Evolutionary conservation across 441 rosid genomes (phyloP), one percentile per base, ranked within the genome.

Genomic region (Populus trichocarpa): DNA sequence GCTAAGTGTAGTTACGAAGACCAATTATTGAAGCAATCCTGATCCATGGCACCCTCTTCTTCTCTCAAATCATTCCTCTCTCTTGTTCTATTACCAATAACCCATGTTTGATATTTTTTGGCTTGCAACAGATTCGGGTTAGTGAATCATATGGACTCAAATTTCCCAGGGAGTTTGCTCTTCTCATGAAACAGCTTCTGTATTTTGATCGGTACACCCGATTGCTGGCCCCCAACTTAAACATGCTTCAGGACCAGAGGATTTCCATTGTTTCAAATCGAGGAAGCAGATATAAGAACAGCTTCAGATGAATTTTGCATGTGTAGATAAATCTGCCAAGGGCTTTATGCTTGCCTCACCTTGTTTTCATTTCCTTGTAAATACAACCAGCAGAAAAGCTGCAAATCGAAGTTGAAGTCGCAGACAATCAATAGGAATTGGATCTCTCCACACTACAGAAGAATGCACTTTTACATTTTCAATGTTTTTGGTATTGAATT

Each of bases 181-280:
- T 96, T 87, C 93, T 96, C 14, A 67, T 96, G 97, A 94, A 94
- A 83, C 98, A 92, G 87, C 98, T 94, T 84, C 90, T 96, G 73
- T 94, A 96, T 81, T 96, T 94, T 69, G 99, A 92, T 80, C 94
- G 98, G 30, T 96, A 96, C 69, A 96, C 99, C 0, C 89, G 98
- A 79, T 82, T 96, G 86, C 77, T 96, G 89, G 98, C 98, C 64
- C 97, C 99, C 18, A 85, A 90, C 86, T 13, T 96, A 91, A 94
- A 94, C 89, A 96, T 96, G 99, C 97, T 94, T 81, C 95, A 89
- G 79, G 98, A 96, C 82, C 99, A 96, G 85, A 88, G 98, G 83
- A 87, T 94, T 77, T 83, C 96, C 74, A 90, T 94, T 0, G 93
- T 83, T 75, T 91, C 98, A 30, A 89, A 88, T 83, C 86, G 90